Evolutionary conservation across 306 rosid species (phyloP).

Genomic region (Trifolium fragiferum): DNA sequence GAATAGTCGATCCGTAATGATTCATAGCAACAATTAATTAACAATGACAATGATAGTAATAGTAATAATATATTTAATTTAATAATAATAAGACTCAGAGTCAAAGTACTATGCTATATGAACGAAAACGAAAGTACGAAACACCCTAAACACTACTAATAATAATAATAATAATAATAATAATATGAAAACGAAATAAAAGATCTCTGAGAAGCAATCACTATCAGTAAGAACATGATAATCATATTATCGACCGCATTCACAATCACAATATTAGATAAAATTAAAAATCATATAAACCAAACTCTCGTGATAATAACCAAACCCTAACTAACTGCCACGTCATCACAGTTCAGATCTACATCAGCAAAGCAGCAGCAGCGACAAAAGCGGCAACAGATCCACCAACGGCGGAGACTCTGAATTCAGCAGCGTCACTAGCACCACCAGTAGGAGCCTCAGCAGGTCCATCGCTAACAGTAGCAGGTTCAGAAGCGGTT

Average conservation of each 20-base stretch:
- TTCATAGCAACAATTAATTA: not conserved
- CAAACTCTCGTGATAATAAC: not conserved
- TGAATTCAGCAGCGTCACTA: constrained; percentile 35
- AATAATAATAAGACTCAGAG: not conserved
- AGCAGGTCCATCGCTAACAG: not conserved
- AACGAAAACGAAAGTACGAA: constrained; percentile 35
- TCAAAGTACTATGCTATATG: not conserved
- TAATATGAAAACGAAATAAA: not conserved
- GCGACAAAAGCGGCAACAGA: constrained; percentile 50
- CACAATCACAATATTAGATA: constrained; percentile 24
- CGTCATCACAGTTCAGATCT: constrained; percentile 43
- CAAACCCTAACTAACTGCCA: constrained; percentile 40
- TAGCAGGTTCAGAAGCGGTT: not conserved
- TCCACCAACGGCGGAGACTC: constrained; percentile 51
- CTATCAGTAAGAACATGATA: not conserved
- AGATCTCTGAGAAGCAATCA: constrained; percentile 3
- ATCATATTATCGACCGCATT: not conserved
- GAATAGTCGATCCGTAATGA: not conserved
- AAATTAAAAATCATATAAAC: not conserved
- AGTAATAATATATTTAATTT: not conserved
- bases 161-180: not conserved
- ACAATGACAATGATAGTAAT: too few species aligned
- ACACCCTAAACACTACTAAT: not conserved
- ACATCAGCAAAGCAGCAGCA: constrained; percentile 57
- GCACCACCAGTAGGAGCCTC: not conserved